These are phyloP conservation scores for Fusarium vanettenii DNA, from an alignment of 2,329 filamentous ascomycete species.

Conservation along the genomic window DNA sequence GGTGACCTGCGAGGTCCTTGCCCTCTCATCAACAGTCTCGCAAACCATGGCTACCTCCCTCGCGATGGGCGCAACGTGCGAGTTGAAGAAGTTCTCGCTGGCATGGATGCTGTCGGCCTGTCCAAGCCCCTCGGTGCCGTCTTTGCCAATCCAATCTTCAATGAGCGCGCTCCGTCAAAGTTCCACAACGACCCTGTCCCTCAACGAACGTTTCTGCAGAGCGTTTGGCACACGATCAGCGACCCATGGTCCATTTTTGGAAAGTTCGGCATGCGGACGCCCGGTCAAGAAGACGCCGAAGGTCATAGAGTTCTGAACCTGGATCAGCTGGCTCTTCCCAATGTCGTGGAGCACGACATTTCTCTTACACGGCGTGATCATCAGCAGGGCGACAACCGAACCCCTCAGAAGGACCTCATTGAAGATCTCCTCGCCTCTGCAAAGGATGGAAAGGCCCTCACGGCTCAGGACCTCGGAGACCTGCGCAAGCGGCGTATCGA, in stretches of 20 bases:
- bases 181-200: constrained; percentile 7
- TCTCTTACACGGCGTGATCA: constrained; percentile 38
- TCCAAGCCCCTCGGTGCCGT: constrained; percentile 33
- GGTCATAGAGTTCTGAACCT: constrained; percentile 34
- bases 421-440: constrained; percentile 31
- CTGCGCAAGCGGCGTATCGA: constrained; percentile 34
- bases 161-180: constrained; percentile 19
- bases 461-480: constrained; percentile 30
- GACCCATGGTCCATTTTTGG: constrained; percentile 36
- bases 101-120: constrained; percentile 30
- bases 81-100: constrained; percentile 28
- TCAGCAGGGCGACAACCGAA: constrained; percentile 34
- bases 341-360: constrained; percentile 38
- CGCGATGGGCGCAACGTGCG: constrained; percentile 35
- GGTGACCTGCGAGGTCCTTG: constrained; percentile 37
- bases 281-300: constrained; percentile 30
- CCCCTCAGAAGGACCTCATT: constrained; percentile 32
- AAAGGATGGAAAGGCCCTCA: constrained; percentile 35
- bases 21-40: constrained; percentile 39
- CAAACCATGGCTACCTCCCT: constrained; percentile 42
- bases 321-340: constrained; percentile 33
- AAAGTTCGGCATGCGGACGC: constrained; percentile 36
- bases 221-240: not conserved
- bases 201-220: constrained; percentile 18
- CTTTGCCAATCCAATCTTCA: constrained; percentile 39